phyloP scores from a whole-genome alignment of 108 stramenopile species.

The Nitzschia putrida region DNA sequence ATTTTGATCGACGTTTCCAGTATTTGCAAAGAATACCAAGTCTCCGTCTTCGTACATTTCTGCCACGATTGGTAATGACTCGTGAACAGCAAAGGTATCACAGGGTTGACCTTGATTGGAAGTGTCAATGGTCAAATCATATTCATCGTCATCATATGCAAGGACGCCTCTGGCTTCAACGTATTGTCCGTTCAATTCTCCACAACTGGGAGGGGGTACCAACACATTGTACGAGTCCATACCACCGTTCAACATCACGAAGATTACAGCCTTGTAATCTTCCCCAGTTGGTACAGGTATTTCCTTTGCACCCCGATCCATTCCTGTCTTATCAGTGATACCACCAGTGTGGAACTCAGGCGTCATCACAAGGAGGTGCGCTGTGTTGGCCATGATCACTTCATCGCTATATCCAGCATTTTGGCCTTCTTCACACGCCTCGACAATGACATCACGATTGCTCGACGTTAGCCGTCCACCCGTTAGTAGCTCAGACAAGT shows the following conservation, averaged over 20 bases:
- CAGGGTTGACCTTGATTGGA: conserved; percentile 51
- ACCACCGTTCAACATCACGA: conserved; percentile 52
- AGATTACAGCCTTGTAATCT: conserved; percentile 62
- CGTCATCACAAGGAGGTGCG: conserved; percentile 42
- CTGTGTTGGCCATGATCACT: conserved; percentile 8
- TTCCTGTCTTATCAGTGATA: conserved; percentile 27
- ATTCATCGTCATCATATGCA: conserved; percentile 18
- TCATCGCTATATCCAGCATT: background rate
- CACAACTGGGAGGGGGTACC: conserved; percentile 35
- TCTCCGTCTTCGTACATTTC: conserved; percentile 66
- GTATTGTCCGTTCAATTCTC: conserved; percentile 23
- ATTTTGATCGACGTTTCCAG: conserved; percentile 58
- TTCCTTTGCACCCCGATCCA: conserved; percentile 8
- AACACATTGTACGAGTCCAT: conserved; percentile 60
- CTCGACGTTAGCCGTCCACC: conserved; percentile 7
- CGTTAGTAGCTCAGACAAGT: conserved; percentile 42
- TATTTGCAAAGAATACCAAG: conserved; percentile 65
- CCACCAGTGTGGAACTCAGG: conserved; percentile 59
- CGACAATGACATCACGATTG: conserved; percentile 10
- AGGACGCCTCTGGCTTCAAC: conserved; percentile 12
- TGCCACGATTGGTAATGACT: conserved; percentile 30
- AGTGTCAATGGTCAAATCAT: conserved; percentile 20
- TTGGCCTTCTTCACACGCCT: conserved; percentile 1
- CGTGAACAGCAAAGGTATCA: conserved; percentile 61
- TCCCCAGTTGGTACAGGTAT: conserved; percentile 17